Evolutionary conservation across 2,329 filamentous ascomycete genomes (phyloP), one percentile per base, ranked within the genome.

Genomic region (Pseudophaeomoniella oleicola): DNA sequence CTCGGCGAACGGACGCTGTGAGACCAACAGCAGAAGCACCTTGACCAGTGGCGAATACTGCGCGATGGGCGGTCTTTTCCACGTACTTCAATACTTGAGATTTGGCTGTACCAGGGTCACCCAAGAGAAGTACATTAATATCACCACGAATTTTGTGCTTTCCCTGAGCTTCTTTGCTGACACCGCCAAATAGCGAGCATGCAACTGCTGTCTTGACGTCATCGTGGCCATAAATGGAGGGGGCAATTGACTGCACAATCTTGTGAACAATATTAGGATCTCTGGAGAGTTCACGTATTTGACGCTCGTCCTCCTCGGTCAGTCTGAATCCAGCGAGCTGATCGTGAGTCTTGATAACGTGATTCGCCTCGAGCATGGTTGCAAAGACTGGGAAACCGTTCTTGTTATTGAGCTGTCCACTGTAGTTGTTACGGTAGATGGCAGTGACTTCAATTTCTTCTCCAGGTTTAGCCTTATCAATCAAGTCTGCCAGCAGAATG

Each of bases 331-430:
- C 90, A 50, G 90, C 90, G 42, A 98, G 78, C 60, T 98, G 87
- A 56, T 98, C 90, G 54, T 98, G 90, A 0, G 88, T 80, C 59
- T 98, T 98, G 59, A 96, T 79, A 4, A 96, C 77, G 47, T 98
- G 87, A 60, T 98, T 98, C 16, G 92, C 92, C 59, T 98, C 90
- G 3, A 98, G 72, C 40, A 98, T 90, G 0, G 90, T 98, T 3
- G 90, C 88, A 58, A 98, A 98, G 22, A 98, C 90, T 0, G 90
- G 90, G 62, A 98, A 96, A 3, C 90, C 90, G 53, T 96, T 98
- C 53, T 90, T 88, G 64, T 94, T 96, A 64, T 98, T 98, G 37
- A 98, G 72, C 49, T 93, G 85, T 3, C 90, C 87, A 55, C 96
- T 88, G 53, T 94, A 98, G 63, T 92, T 96, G 67, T 98, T 98